These are phyloP conservation scores for Neolecta irregularis DNA, from an alignment of 1,139 yeast genomes.

Conservation along the genomic window DNA sequence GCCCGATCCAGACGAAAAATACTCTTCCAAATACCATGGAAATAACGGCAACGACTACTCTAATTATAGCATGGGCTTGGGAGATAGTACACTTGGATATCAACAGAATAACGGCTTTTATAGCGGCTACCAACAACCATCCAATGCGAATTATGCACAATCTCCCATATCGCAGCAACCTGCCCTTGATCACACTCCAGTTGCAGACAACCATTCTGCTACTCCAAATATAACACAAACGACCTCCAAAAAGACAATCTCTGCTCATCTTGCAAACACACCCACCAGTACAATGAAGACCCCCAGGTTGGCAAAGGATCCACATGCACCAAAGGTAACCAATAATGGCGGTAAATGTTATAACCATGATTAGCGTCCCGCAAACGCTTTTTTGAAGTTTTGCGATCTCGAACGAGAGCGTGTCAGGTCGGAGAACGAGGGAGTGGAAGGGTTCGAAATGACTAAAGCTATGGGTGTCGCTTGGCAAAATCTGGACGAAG, in stretches of 20 bases:
- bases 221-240: too few relatives aligned
- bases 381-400: slow-evolving; percentile 25
- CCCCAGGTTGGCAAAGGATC: slow-evolving; percentile 4
- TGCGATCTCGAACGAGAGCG: slow-evolving; percentile 76
- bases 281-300: slow-evolving; percentile 5
- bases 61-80: too few relatives aligned
- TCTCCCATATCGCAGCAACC: too few relatives aligned
- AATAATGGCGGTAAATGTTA: slow-evolving; percentile 47
- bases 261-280: too few relatives aligned
- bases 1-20: slow-evolving; percentile 1
- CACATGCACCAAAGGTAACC: slow-evolving; percentile 59
- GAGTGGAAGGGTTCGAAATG: slow-evolving; percentile 44
- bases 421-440: slow-evolving; percentile 36
- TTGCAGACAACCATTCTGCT: not conserved
- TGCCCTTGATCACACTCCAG: too few relatives aligned
- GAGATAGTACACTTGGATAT: slow-evolving; percentile 1
- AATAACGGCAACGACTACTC: too few relatives aligned
- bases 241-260: slow-evolving; percentile 3
- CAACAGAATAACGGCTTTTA: not conserved
- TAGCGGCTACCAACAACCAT: not conserved
- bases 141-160: too few relatives aligned
- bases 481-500: slow-evolving; percentile 66
- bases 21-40: not conserved
- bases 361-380: slow-evolving; percentile 9
- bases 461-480: slow-evolving; percentile 69